Evolutionary conservation across 108 stramenopile genomes (phyloP).

Genomic region (Seminavis robusta): DNA sequence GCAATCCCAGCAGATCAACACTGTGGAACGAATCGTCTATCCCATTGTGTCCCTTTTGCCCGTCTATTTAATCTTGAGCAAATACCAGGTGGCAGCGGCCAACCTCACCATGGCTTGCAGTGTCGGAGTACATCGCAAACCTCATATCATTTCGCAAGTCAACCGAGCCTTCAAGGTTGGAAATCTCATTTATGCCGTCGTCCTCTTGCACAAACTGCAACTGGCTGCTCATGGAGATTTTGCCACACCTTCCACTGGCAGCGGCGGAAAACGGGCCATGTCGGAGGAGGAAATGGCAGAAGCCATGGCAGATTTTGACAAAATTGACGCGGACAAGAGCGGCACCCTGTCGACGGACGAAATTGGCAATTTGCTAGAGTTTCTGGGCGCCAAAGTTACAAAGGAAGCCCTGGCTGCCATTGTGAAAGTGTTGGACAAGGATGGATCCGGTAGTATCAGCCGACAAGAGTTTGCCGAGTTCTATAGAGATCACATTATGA

Average conservation of each 20-base stretch:
- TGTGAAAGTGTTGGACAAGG: constrained; percentile 29
- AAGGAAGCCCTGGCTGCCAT: constrained; percentile 8
- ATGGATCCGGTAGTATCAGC: constrained; percentile 29
- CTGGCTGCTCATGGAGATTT: too few species aligned
- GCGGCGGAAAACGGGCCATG: too few species aligned
- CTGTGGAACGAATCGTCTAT: neutral
- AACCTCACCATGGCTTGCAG: constrained; percentile 17
- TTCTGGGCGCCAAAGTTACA: constrained; percentile 18
- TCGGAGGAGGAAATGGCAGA: constrained; percentile 10
- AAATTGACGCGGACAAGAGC: constrained; percentile 29
- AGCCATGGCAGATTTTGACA: constrained; percentile 32
- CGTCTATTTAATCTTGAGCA: constrained; percentile 4
- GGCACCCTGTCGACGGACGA: constrained; percentile 32
- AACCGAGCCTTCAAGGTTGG: constrained; percentile 36
- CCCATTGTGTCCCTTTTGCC: constrained; percentile 13
- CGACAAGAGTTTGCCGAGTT: constrained; percentile 33
- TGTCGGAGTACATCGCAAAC: constrained; percentile 22
- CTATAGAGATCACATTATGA: constrained; percentile 11
- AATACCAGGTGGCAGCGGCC: constrained; percentile 13
- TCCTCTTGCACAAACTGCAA: constrained; percentile 38
- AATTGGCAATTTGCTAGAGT: constrained; percentile 20
- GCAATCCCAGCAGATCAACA: too few species aligned
- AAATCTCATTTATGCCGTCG: constrained; percentile 34
- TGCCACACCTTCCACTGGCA: neutral
- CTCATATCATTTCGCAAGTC: constrained; percentile 33